Conservation (phyloP, 2,329 filamentous ascomycete genomes). For the Gremmenia infestans region DNA sequence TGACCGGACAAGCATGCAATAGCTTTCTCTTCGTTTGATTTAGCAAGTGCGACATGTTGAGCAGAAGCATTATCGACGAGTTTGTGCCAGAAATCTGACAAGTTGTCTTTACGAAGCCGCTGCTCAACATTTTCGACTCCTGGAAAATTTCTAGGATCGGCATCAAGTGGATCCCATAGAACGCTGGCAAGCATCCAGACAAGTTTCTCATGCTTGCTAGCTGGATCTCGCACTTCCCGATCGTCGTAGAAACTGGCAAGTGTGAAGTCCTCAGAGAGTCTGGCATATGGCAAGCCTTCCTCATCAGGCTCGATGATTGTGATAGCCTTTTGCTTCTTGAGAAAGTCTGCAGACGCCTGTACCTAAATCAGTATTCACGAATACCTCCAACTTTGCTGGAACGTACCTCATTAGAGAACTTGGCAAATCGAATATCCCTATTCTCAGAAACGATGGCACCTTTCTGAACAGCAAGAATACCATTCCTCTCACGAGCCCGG, state of each 20-base stretch:
- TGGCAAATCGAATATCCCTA: slow-evolving; percentile 60
- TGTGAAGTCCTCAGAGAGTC: slow-evolving; percentile 40
- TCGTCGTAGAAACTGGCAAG: slow-evolving; percentile 46
- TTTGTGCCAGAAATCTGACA: slow-evolving; percentile 63
- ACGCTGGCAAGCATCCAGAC: slow-evolving; percentile 86
- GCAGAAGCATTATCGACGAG: slow-evolving; percentile 58
- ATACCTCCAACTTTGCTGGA: slow-evolving; percentile 1
- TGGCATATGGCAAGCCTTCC: slow-evolving; percentile 56
- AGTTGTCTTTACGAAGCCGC: slow-evolving; percentile 50
- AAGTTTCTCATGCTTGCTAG: slow-evolving; percentile 59
- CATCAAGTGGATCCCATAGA: slow-evolving; percentile 67
- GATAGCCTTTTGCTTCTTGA: slow-evolving; percentile 50
- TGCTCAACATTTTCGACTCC: slow-evolving; percentile 33
- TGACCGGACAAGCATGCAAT: slow-evolving; percentile 75
- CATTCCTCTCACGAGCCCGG: slow-evolving; percentile 33
- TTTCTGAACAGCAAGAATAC: slow-evolving; percentile 49
- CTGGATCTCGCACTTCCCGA: slow-evolving; percentile 36
- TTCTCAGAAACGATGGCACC: slow-evolving; percentile 57
- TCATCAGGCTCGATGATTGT: slow-evolving; percentile 46
- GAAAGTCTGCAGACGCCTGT: slow-evolving; percentile 50
- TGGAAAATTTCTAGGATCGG: slow-evolving; percentile 39
- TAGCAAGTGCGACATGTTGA: slow-evolving; percentile 51
- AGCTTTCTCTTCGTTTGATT: slow-evolving; percentile 74
- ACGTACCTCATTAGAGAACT: slow-evolving; percentile 52
- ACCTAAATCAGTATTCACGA: slow-evolving; percentile 15